Base-by-base conservation (phyloP, 2,329 filamentous ascomycete genomes). In the Pseudogymnoascus verrucosus region DNA sequence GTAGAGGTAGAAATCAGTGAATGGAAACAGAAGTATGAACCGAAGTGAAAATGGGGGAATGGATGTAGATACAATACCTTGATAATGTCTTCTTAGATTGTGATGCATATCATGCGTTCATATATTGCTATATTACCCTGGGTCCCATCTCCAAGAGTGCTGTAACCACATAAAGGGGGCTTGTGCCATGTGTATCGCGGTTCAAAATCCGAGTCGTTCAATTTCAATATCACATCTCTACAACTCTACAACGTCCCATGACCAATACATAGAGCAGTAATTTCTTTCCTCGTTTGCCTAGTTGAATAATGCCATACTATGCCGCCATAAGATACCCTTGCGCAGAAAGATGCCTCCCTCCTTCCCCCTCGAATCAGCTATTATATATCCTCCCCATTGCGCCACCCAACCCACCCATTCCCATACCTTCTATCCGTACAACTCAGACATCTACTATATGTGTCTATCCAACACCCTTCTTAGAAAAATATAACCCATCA, bases 321-420 rank as follows among this genome's bases (percentile, higher is more conserved):
- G 47, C 47, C 19, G 19, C 31, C 47, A 12, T 57, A 57, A 57
- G n/a, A 57, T 57, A 34, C 26, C 26, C 8, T 57, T 10, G 26
- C 47, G n/a, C 26, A 57, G 12, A 19, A 57, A 23, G 26, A 57
- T 7, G n/a, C 28, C 5, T 57, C 34, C 47, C 47, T 31, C 47
- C 47, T 31, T 14, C 26, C 47, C 47, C n/a, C 5, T 34, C 26
- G 12, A 57, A 57, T 19, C n/a, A 57, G 47, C 26, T 57, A 57
- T 57, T 57, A 57, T 57, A 57, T 57, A 57, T 57, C 47, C 47
- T 7, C 47, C 47, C 47, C 47, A 31, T 57, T 57, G 26, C 47
- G 47, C 47, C 47, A 10, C 26, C 23, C 44, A 54, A 16, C 44
- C 28, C 7, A 12, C 26, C 47, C 26, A 12, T 34, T 34, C 47